phyloP scores from a whole-genome alignment of 2,329 filamentous ascomycete species.

The Neonectria sp. region DNA sequence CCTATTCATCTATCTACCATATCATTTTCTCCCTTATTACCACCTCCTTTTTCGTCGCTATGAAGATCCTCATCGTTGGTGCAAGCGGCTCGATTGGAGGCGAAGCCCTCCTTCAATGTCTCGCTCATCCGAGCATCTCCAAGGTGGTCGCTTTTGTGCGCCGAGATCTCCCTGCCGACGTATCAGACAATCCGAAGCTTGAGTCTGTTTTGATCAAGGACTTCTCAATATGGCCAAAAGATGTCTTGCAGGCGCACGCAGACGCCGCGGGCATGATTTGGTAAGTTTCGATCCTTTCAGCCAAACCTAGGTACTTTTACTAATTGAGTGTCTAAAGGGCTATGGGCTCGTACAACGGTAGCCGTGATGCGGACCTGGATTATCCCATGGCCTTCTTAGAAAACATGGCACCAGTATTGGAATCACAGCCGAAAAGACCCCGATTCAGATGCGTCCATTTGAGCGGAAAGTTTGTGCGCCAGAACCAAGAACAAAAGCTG shows the following conservation, averaged over 20 bases:
- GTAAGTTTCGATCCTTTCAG: constrained; percentile 19
- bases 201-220: constrained; percentile 36
- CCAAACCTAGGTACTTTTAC: neutral
- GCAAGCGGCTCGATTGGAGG: constrained; percentile 54
- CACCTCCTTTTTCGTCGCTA: constrained; percentile 28
- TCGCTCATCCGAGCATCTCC: constrained; percentile 49
- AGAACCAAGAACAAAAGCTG: constrained; percentile 50
- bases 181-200: constrained; percentile 37
- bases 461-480: constrained; percentile 52
- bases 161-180: constrained; percentile 40
- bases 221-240: constrained; percentile 37
- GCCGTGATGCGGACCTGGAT: constrained; percentile 36
- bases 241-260: constrained; percentile 28
- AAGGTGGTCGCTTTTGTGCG: constrained; percentile 52
- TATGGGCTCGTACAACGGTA: constrained; percentile 41
- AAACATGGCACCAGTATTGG: constrained; percentile 23
- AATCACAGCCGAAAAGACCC: constrained; percentile 2
- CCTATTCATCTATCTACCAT: neutral
- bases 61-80: constrained; percentile 56
- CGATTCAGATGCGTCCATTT: constrained; percentile 52
- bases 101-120: constrained; percentile 51
- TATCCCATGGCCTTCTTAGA: constrained; percentile 40
- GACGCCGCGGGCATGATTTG: constrained; percentile 46
- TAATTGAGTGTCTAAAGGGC: constrained; percentile 26
- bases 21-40: neutral